phyloP scores from a whole-genome alignment of 2,329 filamentous ascomycete species.

The Emmonsiellopsis sp. region DNA sequence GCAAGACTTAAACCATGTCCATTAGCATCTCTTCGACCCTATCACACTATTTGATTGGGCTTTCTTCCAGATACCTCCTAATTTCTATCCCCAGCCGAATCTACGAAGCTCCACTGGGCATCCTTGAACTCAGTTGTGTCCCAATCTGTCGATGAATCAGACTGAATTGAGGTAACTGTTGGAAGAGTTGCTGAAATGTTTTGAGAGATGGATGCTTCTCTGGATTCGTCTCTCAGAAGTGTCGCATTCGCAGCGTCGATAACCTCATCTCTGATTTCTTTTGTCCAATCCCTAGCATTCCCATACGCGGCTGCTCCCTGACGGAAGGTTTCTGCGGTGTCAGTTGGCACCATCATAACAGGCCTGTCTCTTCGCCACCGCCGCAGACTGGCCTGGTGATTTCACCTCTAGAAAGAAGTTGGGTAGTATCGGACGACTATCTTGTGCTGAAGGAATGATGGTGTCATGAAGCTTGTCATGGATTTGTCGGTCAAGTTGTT shows the following conservation, averaged over 20 bases:
- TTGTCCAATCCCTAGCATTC: conserved; percentile 29
- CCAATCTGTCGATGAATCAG: not conserved
- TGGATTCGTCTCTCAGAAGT: not conserved
- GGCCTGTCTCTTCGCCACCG: conserved; percentile 25
- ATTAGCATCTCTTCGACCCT: too few relatives aligned
- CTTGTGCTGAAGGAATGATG: conserved; percentile 1
- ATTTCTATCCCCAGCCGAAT: too few relatives aligned
- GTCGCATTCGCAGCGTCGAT: conserved; percentile 15
- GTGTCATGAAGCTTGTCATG: not conserved
- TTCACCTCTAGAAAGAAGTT: conserved; percentile 38
- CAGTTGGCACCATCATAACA: conserved; percentile 26
- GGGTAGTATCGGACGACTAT: conserved; percentile 22
- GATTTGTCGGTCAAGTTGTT: not conserved
- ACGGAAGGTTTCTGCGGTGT: conserved; percentile 20
- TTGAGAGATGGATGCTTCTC: not conserved
- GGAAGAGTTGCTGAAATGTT: not conserved
- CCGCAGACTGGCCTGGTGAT: conserved; percentile 21
- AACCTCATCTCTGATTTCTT: conserved; percentile 26
- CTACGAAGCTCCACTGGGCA: conserved; percentile 1
- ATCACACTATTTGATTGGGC: too few relatives aligned
- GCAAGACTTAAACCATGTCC: too few relatives aligned
- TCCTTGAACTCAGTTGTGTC: not conserved
- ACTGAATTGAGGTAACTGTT: not conserved
- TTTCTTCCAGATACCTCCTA: too few relatives aligned
- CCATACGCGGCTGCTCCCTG: conserved; percentile 31